These are phyloP conservation scores for Pseudozyma tsukubaensis DNA, from an alignment of 1,284 basidiomycete genomes.

Conservation along the genomic window DNA sequence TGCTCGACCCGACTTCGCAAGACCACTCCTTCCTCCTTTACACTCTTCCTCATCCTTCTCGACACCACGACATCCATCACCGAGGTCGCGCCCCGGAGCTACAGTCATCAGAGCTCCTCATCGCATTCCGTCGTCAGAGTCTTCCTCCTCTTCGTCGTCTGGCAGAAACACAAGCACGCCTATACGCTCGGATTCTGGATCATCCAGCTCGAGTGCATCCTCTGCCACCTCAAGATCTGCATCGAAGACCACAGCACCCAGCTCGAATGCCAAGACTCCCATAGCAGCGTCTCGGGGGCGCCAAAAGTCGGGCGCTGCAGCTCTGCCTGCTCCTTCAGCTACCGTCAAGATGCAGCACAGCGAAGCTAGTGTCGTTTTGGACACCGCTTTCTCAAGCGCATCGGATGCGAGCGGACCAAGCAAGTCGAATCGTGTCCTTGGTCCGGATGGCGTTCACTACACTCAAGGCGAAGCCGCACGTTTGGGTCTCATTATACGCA, in stretches of 20 bases:
- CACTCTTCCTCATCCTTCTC: not conserved
- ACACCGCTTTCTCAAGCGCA: conserved; percentile 2
- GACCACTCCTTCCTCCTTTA: not conserved
- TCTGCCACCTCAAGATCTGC: not conserved
- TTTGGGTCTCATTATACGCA: conserved; percentile 53
- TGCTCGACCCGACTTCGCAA: not conserved
- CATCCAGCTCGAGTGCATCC: conserved; percentile 5
- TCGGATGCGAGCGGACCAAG: conserved; percentile 1
- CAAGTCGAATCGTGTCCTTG: conserved; percentile 38
- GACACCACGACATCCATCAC: not conserved
- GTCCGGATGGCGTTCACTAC: conserved; percentile 43
- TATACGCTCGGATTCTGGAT: conserved; percentile 11
- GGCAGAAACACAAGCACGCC: not conserved
- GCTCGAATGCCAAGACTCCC: conserved; percentile 9
- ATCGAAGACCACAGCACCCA: not conserved
- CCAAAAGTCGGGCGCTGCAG: conserved; percentile 1
- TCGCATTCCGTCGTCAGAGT: not conserved
- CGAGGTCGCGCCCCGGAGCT: not conserved
- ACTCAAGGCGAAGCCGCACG: conserved; percentile 50
- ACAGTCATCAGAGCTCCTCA: not conserved
- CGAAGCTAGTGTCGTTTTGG: not conserved
- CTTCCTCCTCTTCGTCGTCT: not conserved
- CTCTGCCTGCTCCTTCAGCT: not conserved
- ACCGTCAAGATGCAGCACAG: conserved; percentile 22
- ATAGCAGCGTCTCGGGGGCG: conserved; percentile 4